Evolutionary conservation across 129 eudicot genomes (phyloP).

Genomic region (Erigeron canadensis): DNA sequence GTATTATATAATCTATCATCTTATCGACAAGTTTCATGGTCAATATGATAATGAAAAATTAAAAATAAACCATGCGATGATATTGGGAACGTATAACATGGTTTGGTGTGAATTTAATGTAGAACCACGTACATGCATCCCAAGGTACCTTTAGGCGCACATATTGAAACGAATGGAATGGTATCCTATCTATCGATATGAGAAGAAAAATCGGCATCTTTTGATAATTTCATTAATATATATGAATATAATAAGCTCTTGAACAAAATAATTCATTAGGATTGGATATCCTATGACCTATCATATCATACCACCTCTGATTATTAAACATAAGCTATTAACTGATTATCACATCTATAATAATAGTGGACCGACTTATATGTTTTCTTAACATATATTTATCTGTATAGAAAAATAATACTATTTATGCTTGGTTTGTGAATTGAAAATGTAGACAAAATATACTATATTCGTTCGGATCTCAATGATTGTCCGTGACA

Average conservation of each 20-base stretch:
- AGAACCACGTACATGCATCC: neutral
- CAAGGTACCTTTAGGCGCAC: neutral
- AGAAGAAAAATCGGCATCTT: neutral
- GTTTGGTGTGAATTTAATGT: neutral
- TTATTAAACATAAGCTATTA: too few species aligned
- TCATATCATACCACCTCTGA: too few species aligned
- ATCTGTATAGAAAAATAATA: too few species aligned
- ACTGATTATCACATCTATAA: too few species aligned
- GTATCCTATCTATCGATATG: neutral
- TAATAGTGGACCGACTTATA: too few species aligned
- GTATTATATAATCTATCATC: too few species aligned
- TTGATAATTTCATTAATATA: neutral
- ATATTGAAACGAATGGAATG: neutral
- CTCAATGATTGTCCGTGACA: constrained; percentile 19
- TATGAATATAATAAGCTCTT: neutral
- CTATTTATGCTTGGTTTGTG: too few species aligned
- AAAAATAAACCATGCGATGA: neutral
- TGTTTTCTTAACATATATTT: too few species aligned
- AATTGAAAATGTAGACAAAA: neutral
- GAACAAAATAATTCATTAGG: too few species aligned
- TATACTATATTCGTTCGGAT: constrained; percentile 1
- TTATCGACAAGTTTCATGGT: too few species aligned
- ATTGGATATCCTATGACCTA: too few species aligned
- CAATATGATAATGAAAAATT: too few species aligned
- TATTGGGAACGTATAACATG: neutral